Evolutionary conservation across 177 flowering plant species (phyloP).

Genomic region (Telopea speciosissima): DNA sequence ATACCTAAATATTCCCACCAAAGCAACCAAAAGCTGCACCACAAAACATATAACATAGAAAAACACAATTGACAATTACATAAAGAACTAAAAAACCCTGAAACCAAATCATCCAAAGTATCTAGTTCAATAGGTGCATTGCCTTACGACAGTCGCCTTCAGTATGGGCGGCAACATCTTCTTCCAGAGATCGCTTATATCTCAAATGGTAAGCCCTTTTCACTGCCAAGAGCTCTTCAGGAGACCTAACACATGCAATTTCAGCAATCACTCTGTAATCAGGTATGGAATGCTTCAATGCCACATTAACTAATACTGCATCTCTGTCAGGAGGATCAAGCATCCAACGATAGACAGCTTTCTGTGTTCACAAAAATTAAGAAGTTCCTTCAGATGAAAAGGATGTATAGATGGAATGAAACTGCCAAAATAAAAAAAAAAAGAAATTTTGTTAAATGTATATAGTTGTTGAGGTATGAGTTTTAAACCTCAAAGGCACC

Average conservation of each 20-base stretch:
- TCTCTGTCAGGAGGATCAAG: constrained; percentile 66
- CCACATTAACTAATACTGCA: constrained; percentile 60
- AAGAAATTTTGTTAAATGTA: neutral
- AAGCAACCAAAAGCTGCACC: constrained; percentile 55
- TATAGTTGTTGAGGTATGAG: no score
- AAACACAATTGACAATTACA: neutral
- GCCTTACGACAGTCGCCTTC: constrained; percentile 61
- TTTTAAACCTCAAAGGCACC: constrained; percentile 68
- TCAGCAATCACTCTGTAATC: constrained; percentile 56
- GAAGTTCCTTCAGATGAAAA: neutral
- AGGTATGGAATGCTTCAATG: constrained; percentile 25
- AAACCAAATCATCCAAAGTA: neutral
- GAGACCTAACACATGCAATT: constrained; percentile 38
- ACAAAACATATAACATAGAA: constrained; percentile 7
- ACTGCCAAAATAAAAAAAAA: neutral
- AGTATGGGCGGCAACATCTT: constrained; percentile 67
- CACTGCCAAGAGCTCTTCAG: constrained; percentile 62
- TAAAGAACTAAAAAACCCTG: neutral
- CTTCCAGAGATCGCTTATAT: constrained; percentile 73
- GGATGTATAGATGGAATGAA: neutral
- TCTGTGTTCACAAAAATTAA: constrained; percentile 27
- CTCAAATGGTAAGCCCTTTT: constrained; percentile 61
- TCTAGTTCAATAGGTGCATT: neutral
- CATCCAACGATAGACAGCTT: constrained; percentile 76
- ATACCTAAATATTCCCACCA: constrained; percentile 55